Conservation (phyloP, 352 stramenopile genomes). For the Phytophthora multivora region DNA sequence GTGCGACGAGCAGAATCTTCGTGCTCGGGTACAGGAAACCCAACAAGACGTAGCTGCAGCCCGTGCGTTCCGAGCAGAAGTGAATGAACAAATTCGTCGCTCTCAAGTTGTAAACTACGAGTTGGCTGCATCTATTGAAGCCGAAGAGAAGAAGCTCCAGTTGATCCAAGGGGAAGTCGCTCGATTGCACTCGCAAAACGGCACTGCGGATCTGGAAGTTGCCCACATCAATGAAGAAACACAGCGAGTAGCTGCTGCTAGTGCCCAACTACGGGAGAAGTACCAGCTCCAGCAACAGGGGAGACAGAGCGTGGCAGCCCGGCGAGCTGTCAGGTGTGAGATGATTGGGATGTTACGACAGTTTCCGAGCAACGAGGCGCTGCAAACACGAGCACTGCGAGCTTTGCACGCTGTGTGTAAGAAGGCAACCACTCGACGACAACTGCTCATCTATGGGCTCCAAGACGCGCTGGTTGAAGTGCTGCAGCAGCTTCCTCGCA, state of each 20-base stretch:
- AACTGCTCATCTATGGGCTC: constrained; percentile 32
- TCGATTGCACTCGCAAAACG: constrained; percentile 31
- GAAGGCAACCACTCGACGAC: constrained; percentile 20
- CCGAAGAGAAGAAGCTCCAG: constrained; percentile 22
- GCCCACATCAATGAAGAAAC: constrained; percentile 19
- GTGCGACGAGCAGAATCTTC: constrained; percentile 5
- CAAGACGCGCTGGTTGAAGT: constrained; percentile 29
- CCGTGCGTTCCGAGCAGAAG: constrained; percentile 27
- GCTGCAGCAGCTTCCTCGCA: constrained; percentile 22
- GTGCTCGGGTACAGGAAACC: constrained; percentile 2
- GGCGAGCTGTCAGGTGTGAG: constrained; percentile 35
- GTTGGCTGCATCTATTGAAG: constrained; percentile 17
- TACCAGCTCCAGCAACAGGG: constrained; percentile 14
- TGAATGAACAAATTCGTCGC: constrained; percentile 30
- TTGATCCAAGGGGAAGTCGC: constrained; percentile 30
- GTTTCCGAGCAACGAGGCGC: constrained; percentile 27
- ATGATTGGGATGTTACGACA: constrained; percentile 29
- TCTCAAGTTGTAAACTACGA: constrained; percentile 23
- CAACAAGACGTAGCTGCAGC: constrained; percentile 22
- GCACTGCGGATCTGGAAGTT: constrained; percentile 24
- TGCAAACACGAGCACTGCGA: constrained; percentile 31
- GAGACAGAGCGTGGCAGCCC: constrained; percentile 13
- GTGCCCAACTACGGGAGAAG: constrained; percentile 7
- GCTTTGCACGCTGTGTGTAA: constrained; percentile 27
- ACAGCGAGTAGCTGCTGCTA: constrained; percentile 8